Base-by-base conservation (phyloP, 2,329 filamentous ascomycete genomes). In the Macrophomina pseudophaseolina region DNA sequence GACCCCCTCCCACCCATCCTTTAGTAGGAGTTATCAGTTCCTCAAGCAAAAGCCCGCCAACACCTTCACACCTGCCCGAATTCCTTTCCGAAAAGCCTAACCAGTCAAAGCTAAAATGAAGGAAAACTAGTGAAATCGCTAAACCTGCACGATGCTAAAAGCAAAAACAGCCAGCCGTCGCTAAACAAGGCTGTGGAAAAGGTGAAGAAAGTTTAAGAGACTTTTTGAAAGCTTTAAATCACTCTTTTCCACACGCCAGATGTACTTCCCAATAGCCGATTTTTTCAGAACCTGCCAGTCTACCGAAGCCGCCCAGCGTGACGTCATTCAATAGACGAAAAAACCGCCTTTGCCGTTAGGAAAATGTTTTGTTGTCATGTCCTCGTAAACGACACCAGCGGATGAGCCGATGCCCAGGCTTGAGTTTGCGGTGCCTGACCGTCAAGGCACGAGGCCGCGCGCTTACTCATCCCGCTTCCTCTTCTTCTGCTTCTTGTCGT, bases 401-500 rank as follows among this genome's bases (percentile, higher is more conserved):
- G 35, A 38, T 14, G 32, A 18, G 38, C 54, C 38, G 38, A 59
- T 46, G 54, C 16, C 40, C 54, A 59, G 54, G 54, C 54, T 46
- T 42, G 23, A 52, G 60, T 52, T 44, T 48, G 35, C 48, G 59
- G 59, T 32, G 46, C 46, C 60, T 53, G 18, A 42, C 60, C 48
- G 35, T 62, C 58, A 40, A 30, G 54, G 60, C 46, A 33, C 23
- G 11, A 40, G 42, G 53, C 64, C 52, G 35, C 52, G 35, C 35
- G 52, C 52, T 58, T 66, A 86, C 72, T 84, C 82, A 69, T 86
- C 83, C 76, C 91, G 89, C 90, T 94, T 95, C 86, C 92, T 92
- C 82, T 88, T 87, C 73, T 82, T 81, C 70, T 81, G 81, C 66
- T 83, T 72, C 49, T 66, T 64, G 33, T 76, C 74, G 65, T 82